Evolutionary conservation across 768 basidiomycete genomes (phyloP).

Genomic region (Agaricus sinodeliciosus): DNA sequence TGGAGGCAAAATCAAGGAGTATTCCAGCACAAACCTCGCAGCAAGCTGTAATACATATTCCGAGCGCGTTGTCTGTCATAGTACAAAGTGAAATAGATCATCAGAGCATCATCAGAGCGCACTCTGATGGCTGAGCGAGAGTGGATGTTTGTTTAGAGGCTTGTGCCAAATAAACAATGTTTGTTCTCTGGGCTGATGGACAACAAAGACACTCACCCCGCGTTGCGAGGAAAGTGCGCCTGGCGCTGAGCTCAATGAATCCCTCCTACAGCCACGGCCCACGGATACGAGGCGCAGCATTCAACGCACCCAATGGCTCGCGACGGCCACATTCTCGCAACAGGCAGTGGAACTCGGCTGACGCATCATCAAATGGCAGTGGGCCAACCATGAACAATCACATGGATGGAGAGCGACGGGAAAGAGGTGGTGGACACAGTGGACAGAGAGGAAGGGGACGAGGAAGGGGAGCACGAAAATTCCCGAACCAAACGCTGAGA

Average conservation of each 20-base stretch:
- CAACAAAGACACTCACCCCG: not conserved
- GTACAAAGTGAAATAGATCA: no score
- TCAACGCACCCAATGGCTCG: conserved; percentile 10
- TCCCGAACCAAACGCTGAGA: conserved; percentile 34
- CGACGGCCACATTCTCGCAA: conserved; percentile 40
- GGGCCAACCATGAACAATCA: conserved; percentile 28
- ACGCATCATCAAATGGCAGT: conserved; percentile 26
- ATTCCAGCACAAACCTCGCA: conserved; percentile 30
- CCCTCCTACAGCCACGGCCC: conserved; percentile 17
- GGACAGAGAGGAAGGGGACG: conserved; percentile 37
- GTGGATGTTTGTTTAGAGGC: not conserved
- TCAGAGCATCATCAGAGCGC: not conserved
- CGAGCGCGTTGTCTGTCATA: conserved; percentile 25
- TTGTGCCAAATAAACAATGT: not conserved
- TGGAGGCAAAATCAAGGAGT: conserved; percentile 31
- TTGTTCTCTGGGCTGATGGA: not conserved
- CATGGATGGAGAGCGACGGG: conserved; percentile 51
- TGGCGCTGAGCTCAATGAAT: conserved; percentile 3
- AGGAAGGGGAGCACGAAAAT: conserved; percentile 26
- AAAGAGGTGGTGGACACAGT: conserved; percentile 53
- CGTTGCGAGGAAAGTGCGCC: not conserved
- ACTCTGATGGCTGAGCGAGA: not conserved
- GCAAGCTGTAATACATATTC: conserved; percentile 23
- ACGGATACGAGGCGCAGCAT: conserved; percentile 6
- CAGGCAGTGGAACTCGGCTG: conserved; percentile 55